Evolutionary conservation across 1,284 basidiomycete genomes (phyloP), one percentile per base, ranked within the genome.

Genomic region (Pterulicium gracile): DNA sequence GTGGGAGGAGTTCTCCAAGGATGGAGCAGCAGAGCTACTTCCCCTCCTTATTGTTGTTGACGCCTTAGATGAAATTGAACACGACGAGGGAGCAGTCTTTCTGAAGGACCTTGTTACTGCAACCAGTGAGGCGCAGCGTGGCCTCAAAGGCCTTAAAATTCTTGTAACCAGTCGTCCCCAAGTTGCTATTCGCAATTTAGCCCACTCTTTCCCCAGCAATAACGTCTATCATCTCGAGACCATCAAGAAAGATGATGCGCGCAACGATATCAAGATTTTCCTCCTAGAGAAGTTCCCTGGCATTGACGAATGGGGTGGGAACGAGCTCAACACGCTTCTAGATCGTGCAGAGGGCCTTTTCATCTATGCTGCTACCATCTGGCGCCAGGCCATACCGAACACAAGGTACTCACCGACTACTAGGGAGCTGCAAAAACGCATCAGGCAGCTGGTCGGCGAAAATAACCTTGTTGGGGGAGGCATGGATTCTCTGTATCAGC

Each of bases 41-140:
- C 18, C 42, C 42, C 19, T 13, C 10, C 18, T 43, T 5, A 17
- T 43, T 5, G 23, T 43, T 19, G 23, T 43, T 43, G 42, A 43
- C 23, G 42, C 42, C 12, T 20, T 43, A 14, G 42, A 43, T 23
- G 42, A 43, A 17, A 43, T 20, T 43, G 42, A 24, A 23, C 7
- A 7, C 39, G 39, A 41, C 18, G n/a, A 20, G 7, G 39, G 39
- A 41, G 39, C 7, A 10, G 18, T 10, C 10, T 41, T 41, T 19
- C 39, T 41, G 7, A 17, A 7, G 13, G 10, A 10, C 18, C 39
- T 41, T 19, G 10, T 41, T n/a, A 7, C 7, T 19, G 39, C 39
- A 15, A 41, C 19, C 39, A 19, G 19, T 19, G 18, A 20, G 10
- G 39, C n/a, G 7, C 10, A 10, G 7, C 18, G 10, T n/a, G n/a